Conservation (phyloP, 257 asterid genomes). For the Paraleonurus japonicus region DNA sequence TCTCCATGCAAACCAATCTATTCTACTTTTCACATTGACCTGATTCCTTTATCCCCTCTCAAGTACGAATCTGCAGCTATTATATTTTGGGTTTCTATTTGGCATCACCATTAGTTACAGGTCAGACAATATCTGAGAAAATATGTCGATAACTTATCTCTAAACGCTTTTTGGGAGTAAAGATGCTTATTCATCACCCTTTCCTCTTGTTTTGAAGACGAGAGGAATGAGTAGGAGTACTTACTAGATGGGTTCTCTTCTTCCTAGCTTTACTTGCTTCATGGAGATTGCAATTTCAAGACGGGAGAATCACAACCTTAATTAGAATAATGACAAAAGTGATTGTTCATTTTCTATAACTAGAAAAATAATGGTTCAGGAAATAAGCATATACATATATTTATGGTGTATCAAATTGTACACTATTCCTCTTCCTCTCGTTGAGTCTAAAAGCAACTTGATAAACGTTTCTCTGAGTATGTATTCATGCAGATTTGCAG, state of each 20-base stretch:
- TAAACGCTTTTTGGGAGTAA: background rate
- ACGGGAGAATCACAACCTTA: constrained; percentile 2
- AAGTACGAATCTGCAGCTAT: background rate
- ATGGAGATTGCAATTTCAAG: too few species aligned
- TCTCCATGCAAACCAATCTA: constrained; percentile 2
- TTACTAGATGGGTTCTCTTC: background rate
- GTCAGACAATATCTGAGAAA: background rate
- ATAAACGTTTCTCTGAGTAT: constrained; percentile 7
- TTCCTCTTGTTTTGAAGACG: background rate
- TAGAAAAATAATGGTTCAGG: background rate
- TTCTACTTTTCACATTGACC: constrained; percentile 12
- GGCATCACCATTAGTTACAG: constrained; percentile 6
- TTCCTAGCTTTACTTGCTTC: background rate
- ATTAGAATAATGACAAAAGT: constrained; percentile 3
- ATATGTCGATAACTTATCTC: background rate
- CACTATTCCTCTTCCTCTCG: background rate
- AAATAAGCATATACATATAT: background rate
- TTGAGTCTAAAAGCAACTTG: background rate
- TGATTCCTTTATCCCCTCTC: background rate
- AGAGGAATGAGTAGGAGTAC: background rate
- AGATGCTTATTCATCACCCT: background rate
- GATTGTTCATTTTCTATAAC: constrained; percentile 16
- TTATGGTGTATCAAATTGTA: background rate
- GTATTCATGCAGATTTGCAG: constrained; percentile 35
- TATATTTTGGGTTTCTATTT: background rate